These are phyloP conservation scores for Vaccinium vitisidaea DNA, from an alignment of 148 eudicot species.

Conservation along the genomic window DNA sequence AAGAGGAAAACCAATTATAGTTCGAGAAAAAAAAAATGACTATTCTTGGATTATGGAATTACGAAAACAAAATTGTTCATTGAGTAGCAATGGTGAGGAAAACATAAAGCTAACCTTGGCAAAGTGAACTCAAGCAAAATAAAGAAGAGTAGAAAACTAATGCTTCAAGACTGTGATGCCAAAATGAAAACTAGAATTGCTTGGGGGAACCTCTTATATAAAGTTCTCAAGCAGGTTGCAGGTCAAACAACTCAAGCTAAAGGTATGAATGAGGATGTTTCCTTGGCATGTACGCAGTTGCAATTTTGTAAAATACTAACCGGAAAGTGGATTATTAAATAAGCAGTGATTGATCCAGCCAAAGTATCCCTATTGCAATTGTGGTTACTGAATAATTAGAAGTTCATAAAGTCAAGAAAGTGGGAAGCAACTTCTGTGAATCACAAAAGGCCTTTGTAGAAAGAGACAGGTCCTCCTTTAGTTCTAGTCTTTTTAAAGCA, in stretches of 20 bases:
- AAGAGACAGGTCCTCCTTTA: background rate
- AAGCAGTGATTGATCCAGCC: background rate
- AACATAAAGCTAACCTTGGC: background rate
- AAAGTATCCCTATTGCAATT: background rate
- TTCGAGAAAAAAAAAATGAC: background rate
- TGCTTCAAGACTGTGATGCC: background rate
- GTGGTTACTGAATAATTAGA: background rate
- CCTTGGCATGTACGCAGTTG: background rate
- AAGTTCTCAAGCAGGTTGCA: background rate
- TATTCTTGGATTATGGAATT: background rate
- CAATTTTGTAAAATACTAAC: background rate
- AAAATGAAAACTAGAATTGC: background rate
- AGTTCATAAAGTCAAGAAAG: background rate
- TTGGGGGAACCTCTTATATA: slow-evolving; percentile 15
- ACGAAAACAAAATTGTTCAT: background rate
- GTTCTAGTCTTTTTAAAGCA: background rate
- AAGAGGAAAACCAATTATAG: background rate
- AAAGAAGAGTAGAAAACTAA: background rate
- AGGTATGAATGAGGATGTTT: slow-evolving; percentile 5
- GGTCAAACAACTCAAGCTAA: background rate
- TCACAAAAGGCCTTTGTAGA: background rate
- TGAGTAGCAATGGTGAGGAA: background rate
- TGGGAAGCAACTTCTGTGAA: slow-evolving; percentile 12
- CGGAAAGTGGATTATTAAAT: background rate
- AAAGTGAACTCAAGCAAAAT: background rate